A percentile compares a stretch with the other conserved stretches of the same genome.
Conservation (phyloP, 1,284 basidiomycete species). For the Moesziomyces sp. region DNA sequence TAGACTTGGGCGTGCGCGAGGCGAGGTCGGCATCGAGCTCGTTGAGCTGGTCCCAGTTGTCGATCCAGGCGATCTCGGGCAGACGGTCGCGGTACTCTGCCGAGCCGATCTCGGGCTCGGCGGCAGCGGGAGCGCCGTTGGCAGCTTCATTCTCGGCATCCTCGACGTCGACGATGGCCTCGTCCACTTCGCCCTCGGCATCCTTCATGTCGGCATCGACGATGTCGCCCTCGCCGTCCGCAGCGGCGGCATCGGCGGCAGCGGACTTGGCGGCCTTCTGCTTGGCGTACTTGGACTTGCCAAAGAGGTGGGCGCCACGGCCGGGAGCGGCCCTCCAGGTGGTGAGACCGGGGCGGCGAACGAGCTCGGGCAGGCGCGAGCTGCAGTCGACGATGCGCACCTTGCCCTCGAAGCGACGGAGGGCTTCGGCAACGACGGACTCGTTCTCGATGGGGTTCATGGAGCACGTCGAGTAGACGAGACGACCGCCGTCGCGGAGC, state of each 20-base stretch:
- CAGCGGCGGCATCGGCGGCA: constrained; percentile 20
- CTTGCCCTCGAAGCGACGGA: constrained; percentile 70
- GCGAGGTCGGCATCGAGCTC: constrained; percentile 59
- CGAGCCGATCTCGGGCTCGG: constrained; percentile 37
- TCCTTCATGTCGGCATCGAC: constrained; percentile 40
- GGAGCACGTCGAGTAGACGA: constrained; percentile 98
- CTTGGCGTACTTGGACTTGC: constrained; percentile 44
- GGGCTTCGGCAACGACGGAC: constrained; percentile 85
- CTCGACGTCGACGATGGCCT: constrained; percentile 11
- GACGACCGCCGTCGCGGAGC: constrained; percentile 84
- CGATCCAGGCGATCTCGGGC: constrained; percentile 60
- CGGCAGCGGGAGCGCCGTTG: constrained; percentile 8
- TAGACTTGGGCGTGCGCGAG: constrained; percentile 50
- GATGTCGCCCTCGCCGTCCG: constrained; percentile 21
- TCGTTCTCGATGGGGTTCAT: constrained; percentile 98
- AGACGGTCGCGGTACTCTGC: constrained; percentile 50
- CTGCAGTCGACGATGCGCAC: constrained; percentile 86
- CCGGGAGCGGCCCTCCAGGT: constrained; percentile 65
- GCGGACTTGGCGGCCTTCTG: constrained; percentile 32
- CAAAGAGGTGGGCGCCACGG: constrained; percentile 54
- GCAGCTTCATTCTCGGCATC: constrained; percentile 7
- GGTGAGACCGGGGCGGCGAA: constrained; percentile 71
- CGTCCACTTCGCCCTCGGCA: constrained; percentile 38
- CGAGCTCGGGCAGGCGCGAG: constrained; percentile 76
- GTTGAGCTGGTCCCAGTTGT: constrained; percentile 59